Evolutionary conservation across 140 eudicot genomes (phyloP), one percentile per base, ranked within the genome.

Genomic region (Oenanthe javanica): DNA sequence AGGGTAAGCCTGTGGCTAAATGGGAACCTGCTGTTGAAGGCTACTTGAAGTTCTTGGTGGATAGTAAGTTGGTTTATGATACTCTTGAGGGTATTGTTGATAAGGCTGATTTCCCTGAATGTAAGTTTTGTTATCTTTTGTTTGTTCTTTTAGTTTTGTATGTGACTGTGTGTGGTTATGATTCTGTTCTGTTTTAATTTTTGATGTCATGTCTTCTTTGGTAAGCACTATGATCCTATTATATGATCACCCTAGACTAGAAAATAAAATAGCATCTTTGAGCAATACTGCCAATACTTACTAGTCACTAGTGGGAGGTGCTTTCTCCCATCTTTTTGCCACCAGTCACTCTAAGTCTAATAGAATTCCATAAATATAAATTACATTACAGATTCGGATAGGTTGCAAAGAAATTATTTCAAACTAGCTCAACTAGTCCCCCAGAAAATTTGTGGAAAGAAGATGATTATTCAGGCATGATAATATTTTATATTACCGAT

Each of bases 1-100:
- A 89, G 59, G 94, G 83, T 9, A 83, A 85, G 36, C 96, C 98
- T 77, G 77, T 93, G 88, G 90, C 94, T 48, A 94, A 89, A 70
- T 94, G 98, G 98, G 97, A 92, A 50, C 96, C 97, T 27, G 79
- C 78, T 18, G 38, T 94, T 83, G 91, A 92, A 10, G 98, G 98
- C 5, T 94, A 94, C 46, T 87, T 94, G 90, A 90, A 80, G 85
- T 94, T 94, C 76, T 88, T 94, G 92, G 98, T 94, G 80, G 98
- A 94, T 84, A 94, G 97, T 64, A 92, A 90, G 75, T 66, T 92
- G 88, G 97, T 94, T 79, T 92, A 85, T 86, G 97, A 92, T 84
- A 94, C 97, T 47, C 92, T 94, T 78, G 98, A 94, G 84, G 84
- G 84, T 80, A 92, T 94, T 86, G 93, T 94, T 79, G 87, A 83